A percentile compares a stretch with the other conserved stretches of the same genome.
phyloP scores from a whole-genome alignment of 1,284 basidiomycete genomes.

The Melampsora allii-populina region DNA sequence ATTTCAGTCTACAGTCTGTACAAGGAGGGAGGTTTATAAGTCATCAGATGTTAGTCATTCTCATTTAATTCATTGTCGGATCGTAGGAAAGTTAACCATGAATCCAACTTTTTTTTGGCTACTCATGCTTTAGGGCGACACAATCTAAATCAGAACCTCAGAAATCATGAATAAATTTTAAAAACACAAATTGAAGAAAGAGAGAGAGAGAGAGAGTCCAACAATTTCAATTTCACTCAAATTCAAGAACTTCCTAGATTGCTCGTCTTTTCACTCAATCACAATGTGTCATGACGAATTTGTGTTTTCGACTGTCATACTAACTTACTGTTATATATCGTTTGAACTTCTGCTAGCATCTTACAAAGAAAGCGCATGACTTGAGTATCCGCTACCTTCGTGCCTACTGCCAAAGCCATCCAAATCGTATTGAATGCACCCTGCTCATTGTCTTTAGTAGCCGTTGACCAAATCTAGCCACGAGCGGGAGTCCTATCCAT shows the following conservation, averaged over 20 bases:
- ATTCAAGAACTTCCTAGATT: not conserved
- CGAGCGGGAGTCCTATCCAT: too few species aligned
- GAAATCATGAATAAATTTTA: not conserved
- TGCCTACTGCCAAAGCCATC: too few species aligned
- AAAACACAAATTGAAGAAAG: not conserved
- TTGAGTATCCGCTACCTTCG: too few species aligned
- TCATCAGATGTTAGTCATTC: slow-evolving; percentile 27
- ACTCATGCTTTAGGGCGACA: not conserved
- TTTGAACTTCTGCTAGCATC: too few species aligned
- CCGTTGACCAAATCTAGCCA: too few species aligned
- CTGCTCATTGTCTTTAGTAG: too few species aligned
- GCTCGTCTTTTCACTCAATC: not conserved
- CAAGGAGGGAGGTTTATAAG: slow-evolving; percentile 35
- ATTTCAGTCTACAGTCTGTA: slow-evolving; percentile 37
- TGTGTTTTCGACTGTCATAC: too few species aligned
- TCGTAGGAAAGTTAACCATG: not conserved
- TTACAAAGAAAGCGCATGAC: too few species aligned
- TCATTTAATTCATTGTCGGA: not conserved
- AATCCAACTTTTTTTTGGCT: not conserved
- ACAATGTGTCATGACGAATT: too few species aligned
- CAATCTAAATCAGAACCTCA: not conserved
- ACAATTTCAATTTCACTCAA: not conserved
- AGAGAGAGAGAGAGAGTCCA: not conserved
- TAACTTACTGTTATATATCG: too few species aligned
- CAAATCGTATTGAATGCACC: too few species aligned